Base-by-base conservation (phyloP, 2,329 filamentous ascomycete species). In the Talaromyces pinophilus region DNA sequence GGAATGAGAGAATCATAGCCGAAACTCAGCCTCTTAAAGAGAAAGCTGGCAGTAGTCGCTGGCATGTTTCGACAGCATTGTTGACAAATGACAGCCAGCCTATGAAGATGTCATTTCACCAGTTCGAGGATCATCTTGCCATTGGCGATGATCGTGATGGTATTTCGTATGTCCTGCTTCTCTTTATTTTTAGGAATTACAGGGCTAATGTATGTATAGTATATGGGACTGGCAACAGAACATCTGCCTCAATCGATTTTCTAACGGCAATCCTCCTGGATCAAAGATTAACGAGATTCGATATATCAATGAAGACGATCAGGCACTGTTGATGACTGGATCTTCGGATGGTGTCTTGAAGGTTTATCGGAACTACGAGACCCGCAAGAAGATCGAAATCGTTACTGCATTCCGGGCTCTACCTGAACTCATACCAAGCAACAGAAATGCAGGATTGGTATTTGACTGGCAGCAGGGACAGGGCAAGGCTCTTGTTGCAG, bases 381-480 rank as follows among this genome's bases (percentile, higher is more conserved):
- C 87, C 25, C 85, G 89, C 57, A 85, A 85, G 69, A 85, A 88
- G 62, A 89, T 95, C 33, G 91, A 96, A 79, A 86, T 99, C 35
- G 93, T 96, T 2, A 93, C 94, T 0, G 87, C 92, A 19, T 98
- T 96, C 88, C 88, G 95, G 57, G 95, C 95, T 4, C 81, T 99
- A 67, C 96, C 92, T 13, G 92, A 99, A 79, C 90, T 98, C 76
- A 91, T 98, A 5, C 92, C 93, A 3, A 96, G 92, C 77, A 97
- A 94, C 73, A 90, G 93, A 74, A 96, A 97, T 77, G 93, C 93
- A 1, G 95, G 95, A 25, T 90, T 99, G 80, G 94, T 98, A 30
- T 96, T 98, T 76, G 94, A 99, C 77, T 99, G 95, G 95, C 94
- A 98, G 77, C 95, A 99, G 80, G 93, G 96, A n/a, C 92, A 92